phyloP scores from a whole-genome alignment of 83 land plant genomes.

The Thuja plicata region DNA sequence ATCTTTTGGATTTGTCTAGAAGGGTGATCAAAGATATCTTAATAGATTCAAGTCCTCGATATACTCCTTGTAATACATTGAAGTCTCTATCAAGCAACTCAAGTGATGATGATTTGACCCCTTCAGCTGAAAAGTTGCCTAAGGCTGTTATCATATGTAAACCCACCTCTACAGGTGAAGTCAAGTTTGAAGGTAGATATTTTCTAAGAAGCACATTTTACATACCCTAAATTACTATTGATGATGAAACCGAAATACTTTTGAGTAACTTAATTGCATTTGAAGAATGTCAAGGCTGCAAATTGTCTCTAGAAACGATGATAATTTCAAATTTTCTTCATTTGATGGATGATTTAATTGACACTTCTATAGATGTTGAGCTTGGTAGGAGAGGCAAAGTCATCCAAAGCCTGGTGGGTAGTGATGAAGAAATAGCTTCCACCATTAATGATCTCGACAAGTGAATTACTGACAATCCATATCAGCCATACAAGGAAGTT shows the following conservation, averaged over 20 bases:
- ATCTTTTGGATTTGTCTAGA: not conserved
- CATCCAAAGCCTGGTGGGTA: constrained; percentile 17
- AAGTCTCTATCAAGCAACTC: too few species aligned
- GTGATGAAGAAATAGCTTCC: constrained; percentile 26
- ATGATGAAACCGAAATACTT: constrained; percentile 9
- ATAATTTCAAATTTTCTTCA: constrained; percentile 7
- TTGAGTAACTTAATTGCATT: constrained; percentile 36
- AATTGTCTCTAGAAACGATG: constrained; percentile 16
- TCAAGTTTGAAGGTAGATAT: not conserved
- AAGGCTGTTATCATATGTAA: not conserved
- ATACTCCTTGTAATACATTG: too few species aligned
- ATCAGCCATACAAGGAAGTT: not conserved
- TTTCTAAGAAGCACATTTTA: not conserved
- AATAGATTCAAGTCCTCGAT: not conserved
- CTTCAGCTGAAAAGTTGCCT: not conserved
- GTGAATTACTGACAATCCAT: not conserved
- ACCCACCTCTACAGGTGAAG: not conserved
- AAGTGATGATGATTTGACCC: not conserved
- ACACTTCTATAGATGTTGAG: constrained; percentile 19
- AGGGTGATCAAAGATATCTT: not conserved
- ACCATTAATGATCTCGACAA: constrained; percentile 21
- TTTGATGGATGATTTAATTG: constrained; percentile 36
- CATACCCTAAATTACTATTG: too few species aligned
- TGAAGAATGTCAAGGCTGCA: constrained; percentile 22
- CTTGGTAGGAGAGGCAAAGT: not conserved